Percentiles rank a stretch among this genome's conserved stretches.
phyloP scores from a whole-genome alignment of 345 rosid genomes.

The Pistacia atlantica region DNA sequence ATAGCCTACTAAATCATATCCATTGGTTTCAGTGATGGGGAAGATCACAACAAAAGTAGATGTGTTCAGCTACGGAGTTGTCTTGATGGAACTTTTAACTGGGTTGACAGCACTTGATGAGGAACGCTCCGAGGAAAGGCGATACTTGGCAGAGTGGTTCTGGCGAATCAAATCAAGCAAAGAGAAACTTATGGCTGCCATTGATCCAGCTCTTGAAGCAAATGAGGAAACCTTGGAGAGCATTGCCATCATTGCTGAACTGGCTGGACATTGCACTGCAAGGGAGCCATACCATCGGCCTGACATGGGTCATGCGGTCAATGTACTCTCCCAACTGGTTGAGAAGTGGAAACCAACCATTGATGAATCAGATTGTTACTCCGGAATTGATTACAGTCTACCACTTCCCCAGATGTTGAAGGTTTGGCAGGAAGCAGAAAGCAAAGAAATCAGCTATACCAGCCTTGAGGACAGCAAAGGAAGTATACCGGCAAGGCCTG shows the following conservation, averaged over 20 bases:
- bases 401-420: conserved; percentile 52
- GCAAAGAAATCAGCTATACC: conserved; percentile 19
- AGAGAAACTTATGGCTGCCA: conserved; percentile 39
- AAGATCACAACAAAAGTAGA: conserved; percentile 56
- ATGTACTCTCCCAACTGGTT: conserved; percentile 39
- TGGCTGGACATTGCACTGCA: conserved; percentile 55
- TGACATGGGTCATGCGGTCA: conserved; percentile 55
- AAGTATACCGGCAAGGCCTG: conserved; percentile 42
- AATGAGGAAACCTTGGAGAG: conserved; percentile 40
- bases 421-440: conserved; percentile 49
- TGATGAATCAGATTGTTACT: conserved; percentile 26
- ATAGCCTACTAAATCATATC: background rate
- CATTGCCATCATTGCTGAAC: conserved; percentile 38
- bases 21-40: conserved; percentile 46
- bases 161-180: conserved; percentile 42
- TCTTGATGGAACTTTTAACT: conserved; percentile 52
- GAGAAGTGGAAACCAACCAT: conserved; percentile 48
- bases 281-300: conserved; percentile 55
- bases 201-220: conserved; percentile 36
- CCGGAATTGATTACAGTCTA: conserved; percentile 36
- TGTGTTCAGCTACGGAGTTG: conserved; percentile 56
- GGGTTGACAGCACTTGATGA: conserved; percentile 51
- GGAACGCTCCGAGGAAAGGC: conserved; percentile 48
- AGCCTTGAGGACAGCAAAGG: conserved; percentile 38
- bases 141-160: conserved; percentile 58